Conservation (phyloP, 345 rosid species). For the Eucalyptus victrix region DNA sequence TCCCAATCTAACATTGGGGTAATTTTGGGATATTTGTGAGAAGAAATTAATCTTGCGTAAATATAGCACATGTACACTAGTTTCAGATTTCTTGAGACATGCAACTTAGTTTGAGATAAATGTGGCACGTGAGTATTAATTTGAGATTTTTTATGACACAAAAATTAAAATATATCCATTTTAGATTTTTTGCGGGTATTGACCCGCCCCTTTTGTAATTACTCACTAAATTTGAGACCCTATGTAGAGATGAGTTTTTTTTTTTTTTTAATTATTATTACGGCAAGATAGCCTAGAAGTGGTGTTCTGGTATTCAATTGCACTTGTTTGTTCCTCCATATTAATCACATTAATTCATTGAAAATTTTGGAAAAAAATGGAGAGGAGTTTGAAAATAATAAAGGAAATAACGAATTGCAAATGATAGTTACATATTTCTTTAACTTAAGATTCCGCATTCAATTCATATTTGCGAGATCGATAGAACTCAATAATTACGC, state of each 20-base stretch:
- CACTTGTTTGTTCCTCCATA: neutral
- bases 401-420: neutral
- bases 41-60: neutral
- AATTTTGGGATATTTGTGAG: neutral
- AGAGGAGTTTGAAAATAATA: neutral
- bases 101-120: neutral
- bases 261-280: neutral
- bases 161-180: neutral
- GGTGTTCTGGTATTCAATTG: neutral
- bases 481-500: accelerated
- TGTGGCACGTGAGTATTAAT: accelerated
- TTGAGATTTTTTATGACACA: neutral
- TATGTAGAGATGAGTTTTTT: no score
- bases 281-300: neutral
- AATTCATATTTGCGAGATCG: accelerated
- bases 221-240: neutral
- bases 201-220: neutral
- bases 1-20: neutral
- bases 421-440: neutral
- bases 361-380: neutral
- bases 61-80: accelerated
- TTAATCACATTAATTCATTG: neutral
- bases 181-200: neutral
- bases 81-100: neutral
- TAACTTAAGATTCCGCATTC: neutral